Evolutionary conservation across 805 yeast genomes (phyloP), one percentile per base, ranked within the genome.

Genomic region (Blastobotrys chiropterorum): DNA sequence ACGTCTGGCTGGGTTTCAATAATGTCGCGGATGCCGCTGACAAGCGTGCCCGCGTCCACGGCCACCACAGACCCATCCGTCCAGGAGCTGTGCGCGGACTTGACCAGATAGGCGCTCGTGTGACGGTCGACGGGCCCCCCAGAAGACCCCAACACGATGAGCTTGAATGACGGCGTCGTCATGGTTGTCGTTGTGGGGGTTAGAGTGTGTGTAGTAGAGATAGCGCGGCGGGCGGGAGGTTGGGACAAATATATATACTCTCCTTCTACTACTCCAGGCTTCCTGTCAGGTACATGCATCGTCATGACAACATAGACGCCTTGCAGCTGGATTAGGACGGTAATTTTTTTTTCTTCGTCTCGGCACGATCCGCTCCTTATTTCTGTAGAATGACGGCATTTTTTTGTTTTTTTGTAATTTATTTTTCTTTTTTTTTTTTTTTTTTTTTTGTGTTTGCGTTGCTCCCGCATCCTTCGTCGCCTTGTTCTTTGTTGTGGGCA

Each of bases 111-210:
- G 2, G 87, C 74, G 56, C 92, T 87, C 2, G 85, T 86, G 15
- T 75, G 70, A 4, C 82, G 78, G 31, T 86, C 94, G 11, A 82
- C 63, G 0, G 96, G 96, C 1, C 97, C 97, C 4, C 97, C 97
- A 1, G 87, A 78, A 20, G 86, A 78, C 4, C 97, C 97, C 57
- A 61, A 53, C 39, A 60, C 58, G 44, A 57, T 51, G 34, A 65
- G 58, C 53, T 64, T 61, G 52, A 64, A 63, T 44, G 56, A 46
- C 46, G 48, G 16, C 43, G 34, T 6, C 34, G n/a, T 52, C 53
- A 17, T 39, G 34, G 46, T 22, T 21, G 11, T 16, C 26, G 26
- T 46, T 46, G 38, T 41, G 22, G 38, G 42, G 15, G 19, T 6
- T 11, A 34, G n/a, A n/a, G n/a, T n/a, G n/a, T n/a, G n/a, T n/a